Conservation (phyloP, 2,329 filamentous ascomycete species). For the Sporothrix phasma region DNA sequence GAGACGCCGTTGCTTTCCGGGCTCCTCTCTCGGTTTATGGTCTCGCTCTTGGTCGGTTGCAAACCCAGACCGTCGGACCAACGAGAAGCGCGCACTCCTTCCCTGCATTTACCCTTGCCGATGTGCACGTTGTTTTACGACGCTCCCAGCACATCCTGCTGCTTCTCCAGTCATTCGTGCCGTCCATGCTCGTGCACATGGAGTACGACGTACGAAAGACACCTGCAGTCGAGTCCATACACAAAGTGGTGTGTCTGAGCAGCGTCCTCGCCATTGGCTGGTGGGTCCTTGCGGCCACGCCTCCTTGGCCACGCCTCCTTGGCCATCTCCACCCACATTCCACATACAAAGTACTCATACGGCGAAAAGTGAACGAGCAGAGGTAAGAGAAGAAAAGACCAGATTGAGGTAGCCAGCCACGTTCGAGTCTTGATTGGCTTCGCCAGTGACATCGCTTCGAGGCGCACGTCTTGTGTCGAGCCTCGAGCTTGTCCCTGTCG, state of each 20-base stretch:
- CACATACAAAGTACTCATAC: not conserved
- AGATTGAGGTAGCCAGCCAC: not conserved
- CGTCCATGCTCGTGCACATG: too few species aligned
- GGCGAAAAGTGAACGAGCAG: not conserved
- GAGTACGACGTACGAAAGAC: too few species aligned
- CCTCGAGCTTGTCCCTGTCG: too few species aligned
- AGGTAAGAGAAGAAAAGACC: too few species aligned
- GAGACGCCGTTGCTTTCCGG: not conserved
- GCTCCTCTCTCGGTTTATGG: not conserved
- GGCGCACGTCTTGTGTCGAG: too few species aligned
- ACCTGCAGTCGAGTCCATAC: too few species aligned
- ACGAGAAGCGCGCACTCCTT: not conserved
- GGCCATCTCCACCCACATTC: not conserved
- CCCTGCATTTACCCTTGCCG: not conserved
- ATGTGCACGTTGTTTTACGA: not conserved
- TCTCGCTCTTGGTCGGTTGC: not conserved
- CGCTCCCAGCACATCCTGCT: not conserved
- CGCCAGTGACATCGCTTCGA: too few species aligned
- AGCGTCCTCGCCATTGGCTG: slow-evolving; percentile 16
- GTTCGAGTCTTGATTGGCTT: not conserved
- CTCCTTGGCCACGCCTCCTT: too few species aligned
- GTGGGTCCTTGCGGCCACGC: too few species aligned
- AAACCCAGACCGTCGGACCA: slow-evolving; percentile 1
- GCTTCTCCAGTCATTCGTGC: not conserved
- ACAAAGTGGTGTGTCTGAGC: slow-evolving; percentile 12